Percentiles rank a stretch among this genome's conserved stretches.
phyloP scores from a whole-genome alignment of 1,284 basidiomycete species.

The Pyrrhoderma noxium region DNA sequence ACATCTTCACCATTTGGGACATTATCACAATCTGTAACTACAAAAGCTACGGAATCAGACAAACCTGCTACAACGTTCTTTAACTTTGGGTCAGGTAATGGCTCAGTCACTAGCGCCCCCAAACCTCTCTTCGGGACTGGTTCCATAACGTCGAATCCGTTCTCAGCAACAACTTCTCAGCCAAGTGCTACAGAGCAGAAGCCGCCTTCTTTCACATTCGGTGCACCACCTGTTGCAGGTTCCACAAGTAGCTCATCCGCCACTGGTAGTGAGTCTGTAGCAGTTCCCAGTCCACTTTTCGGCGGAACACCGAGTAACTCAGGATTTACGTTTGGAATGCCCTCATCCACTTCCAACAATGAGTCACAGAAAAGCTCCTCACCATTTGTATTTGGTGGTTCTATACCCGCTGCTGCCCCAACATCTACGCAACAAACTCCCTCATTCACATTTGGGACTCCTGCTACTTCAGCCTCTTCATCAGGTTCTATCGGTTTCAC shows the following conservation, averaged over 20 bases:
- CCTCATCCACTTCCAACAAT: background rate
- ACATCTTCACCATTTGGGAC: constrained; percentile 2
- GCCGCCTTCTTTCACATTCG: constrained; percentile 28
- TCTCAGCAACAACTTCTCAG: background rate
- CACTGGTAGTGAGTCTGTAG: constrained; percentile 1
- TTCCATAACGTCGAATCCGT: background rate
- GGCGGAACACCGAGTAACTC: constrained; percentile 6
- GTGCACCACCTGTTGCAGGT: constrained; percentile 9
- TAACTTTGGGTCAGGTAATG: constrained; percentile 3
- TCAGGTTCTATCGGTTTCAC: constrained; percentile 15
- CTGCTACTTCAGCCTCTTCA: constrained; percentile 2
- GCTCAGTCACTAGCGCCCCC: background rate
- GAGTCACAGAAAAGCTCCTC: constrained; percentile 6
- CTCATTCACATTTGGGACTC: constrained; percentile 11
- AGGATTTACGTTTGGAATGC: constrained; percentile 10
- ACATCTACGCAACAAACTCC: constrained; percentile 14
- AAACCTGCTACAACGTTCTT: constrained; percentile 8
- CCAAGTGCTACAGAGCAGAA: constrained; percentile 42
- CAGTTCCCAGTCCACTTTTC: constrained; percentile 18
- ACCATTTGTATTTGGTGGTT: constrained; percentile 21
- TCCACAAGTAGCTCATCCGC: constrained; percentile 1
- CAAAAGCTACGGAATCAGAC: constrained; percentile 9
- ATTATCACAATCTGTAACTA: background rate
- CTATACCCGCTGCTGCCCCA: constrained; percentile 19
- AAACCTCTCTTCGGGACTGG: constrained; percentile 16